These are phyloP conservation scores for Penicillium decumbens DNA, from an alignment of 2,329 filamentous ascomycete genomes.

Conservation along the genomic window DNA sequence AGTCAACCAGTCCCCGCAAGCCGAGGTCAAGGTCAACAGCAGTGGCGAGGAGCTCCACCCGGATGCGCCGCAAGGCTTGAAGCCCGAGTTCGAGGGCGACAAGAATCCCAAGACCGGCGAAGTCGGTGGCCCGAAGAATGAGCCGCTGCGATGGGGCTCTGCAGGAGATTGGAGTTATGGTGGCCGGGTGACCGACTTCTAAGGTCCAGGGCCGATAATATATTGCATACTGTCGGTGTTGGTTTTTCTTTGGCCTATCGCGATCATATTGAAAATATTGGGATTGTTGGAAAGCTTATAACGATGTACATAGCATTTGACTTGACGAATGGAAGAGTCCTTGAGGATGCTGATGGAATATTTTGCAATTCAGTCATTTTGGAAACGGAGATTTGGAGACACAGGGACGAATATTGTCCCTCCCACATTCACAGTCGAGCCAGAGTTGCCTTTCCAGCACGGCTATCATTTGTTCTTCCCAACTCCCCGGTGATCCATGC, in stretches of 20 bases:
- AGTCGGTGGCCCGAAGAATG: slow-evolving; percentile 94
- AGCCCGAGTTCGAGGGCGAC: slow-evolving; percentile 90
- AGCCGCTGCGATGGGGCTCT: slow-evolving; percentile 82
- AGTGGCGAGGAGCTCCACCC: slow-evolving; percentile 64
- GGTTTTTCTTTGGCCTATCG: slow-evolving; percentile 7
- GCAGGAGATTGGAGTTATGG: slow-evolving; percentile 86
- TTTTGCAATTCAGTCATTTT: neutral
- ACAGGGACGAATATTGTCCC: neutral
- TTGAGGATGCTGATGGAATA: neutral
- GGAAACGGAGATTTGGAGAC: neutral
- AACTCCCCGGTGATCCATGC: slow-evolving; percentile 54
- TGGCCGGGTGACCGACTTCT: slow-evolving; percentile 89
- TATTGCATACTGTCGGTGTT: slow-evolving; percentile 25
- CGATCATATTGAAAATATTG: neutral
- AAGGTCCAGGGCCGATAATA: slow-evolving; percentile 15
- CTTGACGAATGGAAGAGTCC: neutral
- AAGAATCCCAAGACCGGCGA: slow-evolving; percentile 90
- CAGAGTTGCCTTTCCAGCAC: slow-evolving; percentile 51
- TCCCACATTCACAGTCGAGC: slow-evolving; percentile 32
- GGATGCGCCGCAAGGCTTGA: slow-evolving; percentile 68
- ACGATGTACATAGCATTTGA: neutral
- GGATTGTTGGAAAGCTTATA: neutral
- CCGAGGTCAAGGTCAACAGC: slow-evolving; percentile 51
- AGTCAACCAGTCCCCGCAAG: slow-evolving; percentile 50
- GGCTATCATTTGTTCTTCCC: slow-evolving; percentile 50